These are phyloP conservation scores for Gentiana dahurica DNA, from an alignment of 257 asterid species.

Conservation along the genomic window DNA sequence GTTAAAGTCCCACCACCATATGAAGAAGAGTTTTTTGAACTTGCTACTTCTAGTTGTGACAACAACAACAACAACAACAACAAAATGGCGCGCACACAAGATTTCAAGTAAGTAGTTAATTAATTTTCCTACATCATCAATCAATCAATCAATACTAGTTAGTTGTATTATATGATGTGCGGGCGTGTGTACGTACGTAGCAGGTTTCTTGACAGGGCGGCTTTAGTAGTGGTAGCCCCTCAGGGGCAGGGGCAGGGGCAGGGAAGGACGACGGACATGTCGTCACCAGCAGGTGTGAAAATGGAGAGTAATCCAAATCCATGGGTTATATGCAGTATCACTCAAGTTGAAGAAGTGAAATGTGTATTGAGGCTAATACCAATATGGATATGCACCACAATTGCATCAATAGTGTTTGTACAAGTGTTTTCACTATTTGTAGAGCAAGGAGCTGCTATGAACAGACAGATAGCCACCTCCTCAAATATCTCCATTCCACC, in stretches of 20 bases:
- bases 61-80: constrained; percentile 16
- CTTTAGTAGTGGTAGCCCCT: constrained; percentile 44
- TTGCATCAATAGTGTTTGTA: constrained; percentile 58
- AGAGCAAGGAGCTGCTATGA: constrained; percentile 81
- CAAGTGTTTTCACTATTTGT: constrained; percentile 80
- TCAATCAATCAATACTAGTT: no score
- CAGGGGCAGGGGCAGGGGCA: constrained; percentile 23
- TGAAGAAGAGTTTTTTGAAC: constrained; percentile 51
- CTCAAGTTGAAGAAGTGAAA: constrained; percentile 86
- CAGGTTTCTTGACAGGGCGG: constrained; percentile 76
- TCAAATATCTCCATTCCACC: constrained; percentile 48
- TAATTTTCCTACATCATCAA: no score
- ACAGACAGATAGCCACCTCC: constrained; percentile 24
- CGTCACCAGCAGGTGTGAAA: no score
- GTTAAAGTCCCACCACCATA: constrained; percentile 30
- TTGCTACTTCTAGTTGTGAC: constrained; percentile 15
- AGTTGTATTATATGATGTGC: no score
- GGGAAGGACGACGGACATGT: constrained; percentile 18
- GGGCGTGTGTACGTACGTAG: not conserved
- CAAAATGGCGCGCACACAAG: constrained; percentile 41
- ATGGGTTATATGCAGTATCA: constrained; percentile 61
- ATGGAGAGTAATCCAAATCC: constrained; percentile 28
- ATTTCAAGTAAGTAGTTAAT: constrained; percentile 43
- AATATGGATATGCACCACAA: constrained; percentile 74
- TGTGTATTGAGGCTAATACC: constrained; percentile 64